These are phyloP conservation scores for Cutaneotrichosporon sp. DNA, from an alignment of 1,284 basidiomycete species.

Conservation along the genomic window DNA sequence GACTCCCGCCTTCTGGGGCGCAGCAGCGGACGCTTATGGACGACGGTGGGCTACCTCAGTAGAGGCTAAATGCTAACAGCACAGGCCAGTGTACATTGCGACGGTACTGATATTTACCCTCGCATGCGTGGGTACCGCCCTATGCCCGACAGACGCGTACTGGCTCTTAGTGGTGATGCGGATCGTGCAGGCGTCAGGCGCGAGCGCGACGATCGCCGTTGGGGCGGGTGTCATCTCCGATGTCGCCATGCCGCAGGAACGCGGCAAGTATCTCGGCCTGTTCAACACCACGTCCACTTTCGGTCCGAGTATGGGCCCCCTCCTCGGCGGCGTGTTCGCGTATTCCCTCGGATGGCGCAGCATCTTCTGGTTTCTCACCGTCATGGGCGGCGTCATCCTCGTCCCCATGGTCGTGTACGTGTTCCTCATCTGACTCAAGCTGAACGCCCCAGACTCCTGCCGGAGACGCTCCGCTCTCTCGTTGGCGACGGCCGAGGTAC, in stretches of 20 bases:
- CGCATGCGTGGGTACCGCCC: constrained; percentile 33
- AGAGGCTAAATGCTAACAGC: constrained; percentile 2
- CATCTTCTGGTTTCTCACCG: constrained; percentile 27
- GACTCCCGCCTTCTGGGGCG: constrained; percentile 37
- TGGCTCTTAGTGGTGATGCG: constrained; percentile 39
- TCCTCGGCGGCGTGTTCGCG: constrained; percentile 29
- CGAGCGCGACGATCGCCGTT: constrained; percentile 35
- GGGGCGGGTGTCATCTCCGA: constrained; percentile 38
- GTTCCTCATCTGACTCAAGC: no score
- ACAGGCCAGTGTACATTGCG: constrained; percentile 35
- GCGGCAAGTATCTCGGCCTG: constrained; percentile 35
- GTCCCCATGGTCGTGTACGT: constrained; percentile 20
- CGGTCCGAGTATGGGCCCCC: constrained; percentile 36
- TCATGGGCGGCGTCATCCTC: constrained; percentile 17
- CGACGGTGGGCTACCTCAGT: constrained; percentile 6
- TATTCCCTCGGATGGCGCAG: constrained; percentile 3
- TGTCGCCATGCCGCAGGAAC: constrained; percentile 35
- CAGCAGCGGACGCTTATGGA: constrained; percentile 33
- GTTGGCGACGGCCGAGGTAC: constrained; percentile 36
- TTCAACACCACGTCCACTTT: constrained; percentile 30
- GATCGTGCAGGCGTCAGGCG: constrained; percentile 36
- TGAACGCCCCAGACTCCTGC: constrained; percentile 27
- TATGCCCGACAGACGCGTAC: constrained; percentile 37
- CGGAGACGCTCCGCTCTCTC: constrained; percentile 37
- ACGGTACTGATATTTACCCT: constrained; percentile 32